Evolutionary conservation across 1,139 yeast genomes (phyloP).

Genomic region (Suhomyces chickasaworum): DNA sequence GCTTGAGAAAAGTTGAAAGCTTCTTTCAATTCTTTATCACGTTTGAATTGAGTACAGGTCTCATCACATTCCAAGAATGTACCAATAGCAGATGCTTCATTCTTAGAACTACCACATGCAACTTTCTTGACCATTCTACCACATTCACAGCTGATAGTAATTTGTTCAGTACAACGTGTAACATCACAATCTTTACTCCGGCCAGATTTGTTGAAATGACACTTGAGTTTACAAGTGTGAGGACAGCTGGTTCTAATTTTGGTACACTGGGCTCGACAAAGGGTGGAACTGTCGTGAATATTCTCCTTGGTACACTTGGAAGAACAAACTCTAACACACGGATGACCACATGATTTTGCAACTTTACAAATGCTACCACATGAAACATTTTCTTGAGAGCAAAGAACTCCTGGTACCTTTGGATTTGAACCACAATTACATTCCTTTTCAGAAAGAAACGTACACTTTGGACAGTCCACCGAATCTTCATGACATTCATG

Average conservation of each 20-base stretch:
- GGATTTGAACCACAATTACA: slow-evolving; percentile 72
- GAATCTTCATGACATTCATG: slow-evolving; percentile 77
- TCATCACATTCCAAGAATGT: slow-evolving; percentile 61
- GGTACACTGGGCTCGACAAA: slow-evolving; percentile 62
- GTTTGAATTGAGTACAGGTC: slow-evolving; percentile 60
- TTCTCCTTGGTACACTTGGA: slow-evolving; percentile 36
- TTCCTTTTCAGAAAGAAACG: slow-evolving; percentile 57
- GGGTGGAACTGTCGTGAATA: slow-evolving; percentile 34
- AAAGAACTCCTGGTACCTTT: slow-evolving; percentile 62
- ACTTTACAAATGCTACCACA: slow-evolving; percentile 72
- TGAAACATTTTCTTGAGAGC: slow-evolving; percentile 69
- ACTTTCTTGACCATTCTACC: slow-evolving; percentile 52
- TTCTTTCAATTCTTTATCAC: slow-evolving; percentile 63
- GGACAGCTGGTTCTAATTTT: slow-evolving; percentile 56
- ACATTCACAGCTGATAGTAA: slow-evolving; percentile 62
- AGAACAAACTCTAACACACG: slow-evolving; percentile 63
- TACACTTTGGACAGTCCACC: slow-evolving; percentile 75
- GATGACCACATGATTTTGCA: slow-evolving; percentile 66
- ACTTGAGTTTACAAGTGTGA: slow-evolving; percentile 60
- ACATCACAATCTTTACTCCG: slow-evolving; percentile 42
- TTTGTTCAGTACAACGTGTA: slow-evolving; percentile 47
- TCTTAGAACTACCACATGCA: slow-evolving; percentile 55
- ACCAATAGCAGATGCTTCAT: slow-evolving; percentile 31
- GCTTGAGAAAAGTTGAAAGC: slow-evolving; percentile 52
- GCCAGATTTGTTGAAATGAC: slow-evolving; percentile 59